A percentile compares a stretch with the other conserved stretches of the same genome.
phyloP scores from a whole-genome alignment of 805 yeast species.

The Peterozyma xylosa region DNA sequence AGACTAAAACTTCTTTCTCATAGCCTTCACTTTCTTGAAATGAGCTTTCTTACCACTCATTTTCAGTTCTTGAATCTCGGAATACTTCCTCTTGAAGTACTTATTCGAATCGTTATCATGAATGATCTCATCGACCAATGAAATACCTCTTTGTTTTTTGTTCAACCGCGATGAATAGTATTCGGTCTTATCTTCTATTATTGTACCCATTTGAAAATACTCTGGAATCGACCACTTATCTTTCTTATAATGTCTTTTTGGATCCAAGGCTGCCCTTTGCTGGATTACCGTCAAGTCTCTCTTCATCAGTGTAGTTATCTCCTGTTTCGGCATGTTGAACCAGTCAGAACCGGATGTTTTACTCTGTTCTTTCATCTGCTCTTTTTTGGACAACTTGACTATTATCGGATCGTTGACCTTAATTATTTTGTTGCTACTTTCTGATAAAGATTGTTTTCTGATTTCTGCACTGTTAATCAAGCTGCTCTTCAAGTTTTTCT shows the following conservation, averaged over 20 bases:
- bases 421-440: slow-evolving; percentile 12
- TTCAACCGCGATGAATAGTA: slow-evolving; percentile 61
- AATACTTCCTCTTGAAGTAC: slow-evolving; percentile 80
- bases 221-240: slow-evolving; percentile 74
- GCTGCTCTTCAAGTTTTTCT: slow-evolving; percentile 9
- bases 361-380: slow-evolving; percentile 10
- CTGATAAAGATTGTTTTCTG: slow-evolving; percentile 1
- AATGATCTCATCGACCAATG: slow-evolving; percentile 77
- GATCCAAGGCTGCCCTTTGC: slow-evolving; percentile 88
- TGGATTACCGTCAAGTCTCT: slow-evolving; percentile 74
- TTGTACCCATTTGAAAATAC: slow-evolving; percentile 82
- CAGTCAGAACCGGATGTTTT: slow-evolving; percentile 52
- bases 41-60: slow-evolving; percentile 59
- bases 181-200: slow-evolving; percentile 76
- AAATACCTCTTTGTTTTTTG: slow-evolving; percentile 65
- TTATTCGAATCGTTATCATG: slow-evolving; percentile 60
- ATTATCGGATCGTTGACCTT: slow-evolving; percentile 42
- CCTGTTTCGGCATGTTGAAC: slow-evolving; percentile 77
- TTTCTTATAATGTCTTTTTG: slow-evolving; percentile 90
- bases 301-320: slow-evolving; percentile 61
- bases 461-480: too few relatives aligned
- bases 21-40: slow-evolving; percentile 54
- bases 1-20: slow-evolving; percentile 43
- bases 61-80: slow-evolving; percentile 64
- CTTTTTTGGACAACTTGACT: slow-evolving; percentile 13